A percentile compares a stretch with the other conserved stretches of the same genome.
Evolutionary conservation across 1,139 yeast genomes (phyloP).

Genomic region (Scheffersomyces lignicola): DNA sequence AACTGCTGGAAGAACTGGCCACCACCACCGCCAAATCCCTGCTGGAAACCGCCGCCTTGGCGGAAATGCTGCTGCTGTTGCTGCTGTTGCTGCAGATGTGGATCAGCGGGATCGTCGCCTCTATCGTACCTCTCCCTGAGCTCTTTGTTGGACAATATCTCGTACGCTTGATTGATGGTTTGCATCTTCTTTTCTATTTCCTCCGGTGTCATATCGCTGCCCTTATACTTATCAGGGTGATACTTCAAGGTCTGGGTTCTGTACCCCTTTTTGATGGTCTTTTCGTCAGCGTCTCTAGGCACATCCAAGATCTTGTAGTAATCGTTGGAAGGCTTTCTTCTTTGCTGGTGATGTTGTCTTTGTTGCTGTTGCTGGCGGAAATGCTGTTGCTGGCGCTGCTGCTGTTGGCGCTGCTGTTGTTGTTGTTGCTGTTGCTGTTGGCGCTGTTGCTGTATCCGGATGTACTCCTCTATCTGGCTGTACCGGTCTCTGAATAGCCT

Average conservation of each 20-base stretch:
- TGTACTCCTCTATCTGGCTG: constrained; percentile 22
- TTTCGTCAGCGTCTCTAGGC: constrained; percentile 63
- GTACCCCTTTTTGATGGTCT: constrained; percentile 79
- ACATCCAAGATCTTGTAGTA: constrained; percentile 81
- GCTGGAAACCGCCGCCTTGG: too few relatives aligned
- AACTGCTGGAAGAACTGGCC: constrained; percentile 16
- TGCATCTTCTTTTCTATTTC: constrained; percentile 85
- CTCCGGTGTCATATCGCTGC: constrained; percentile 64
- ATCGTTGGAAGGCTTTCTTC: constrained; percentile 56
- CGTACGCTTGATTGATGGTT: constrained; percentile 91
- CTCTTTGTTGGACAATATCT: constrained; percentile 69
- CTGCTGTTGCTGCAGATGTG: constrained; percentile 18
- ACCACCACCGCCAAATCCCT: constrained; percentile 14
- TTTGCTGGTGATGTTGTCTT: constrained; percentile 34
- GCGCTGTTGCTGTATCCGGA: constrained; percentile 12
- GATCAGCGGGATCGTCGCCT: constrained; percentile 64
- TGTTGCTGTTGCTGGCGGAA: constrained; percentile 45
- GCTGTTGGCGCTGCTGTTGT: constrained; percentile 51
- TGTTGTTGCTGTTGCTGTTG: constrained; percentile 46
- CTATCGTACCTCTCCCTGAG: constrained; percentile 65
- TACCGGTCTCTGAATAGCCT: constrained; percentile 33
- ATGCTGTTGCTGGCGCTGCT: constrained; percentile 38
- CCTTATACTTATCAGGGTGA: constrained; percentile 89
- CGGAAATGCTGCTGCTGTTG: constrained; percentile 14
- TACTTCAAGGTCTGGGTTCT: constrained; percentile 73